phyloP scores from a whole-genome alignment of 768 basidiomycete species.

The Trametes maxima region DNA sequence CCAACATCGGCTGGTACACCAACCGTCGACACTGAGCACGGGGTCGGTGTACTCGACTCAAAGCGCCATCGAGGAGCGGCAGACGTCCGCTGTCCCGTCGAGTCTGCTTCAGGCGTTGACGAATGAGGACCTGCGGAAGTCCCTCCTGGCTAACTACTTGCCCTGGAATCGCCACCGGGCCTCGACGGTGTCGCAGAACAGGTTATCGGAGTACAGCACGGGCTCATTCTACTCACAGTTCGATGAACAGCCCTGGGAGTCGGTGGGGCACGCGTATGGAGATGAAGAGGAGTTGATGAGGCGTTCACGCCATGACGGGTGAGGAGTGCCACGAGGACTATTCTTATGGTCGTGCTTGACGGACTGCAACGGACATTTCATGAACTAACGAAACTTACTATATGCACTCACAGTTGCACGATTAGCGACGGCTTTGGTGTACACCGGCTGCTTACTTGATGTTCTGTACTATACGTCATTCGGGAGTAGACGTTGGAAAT shows the following conservation, averaged over 20 bases:
- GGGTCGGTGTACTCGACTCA: slow-evolving; percentile 41
- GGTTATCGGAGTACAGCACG: slow-evolving; percentile 35
- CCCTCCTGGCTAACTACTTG: slow-evolving; percentile 27
- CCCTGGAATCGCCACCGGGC: slow-evolving; percentile 21
- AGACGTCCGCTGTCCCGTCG: slow-evolving; percentile 31
- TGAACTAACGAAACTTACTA: slow-evolving; percentile 14
- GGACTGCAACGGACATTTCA: slow-evolving; percentile 21
- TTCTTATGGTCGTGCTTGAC: slow-evolving; percentile 6
- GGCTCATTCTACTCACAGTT: slow-evolving; percentile 31
- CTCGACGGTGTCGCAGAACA: slow-evolving; percentile 25
- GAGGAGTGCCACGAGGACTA: slow-evolving; percentile 9
- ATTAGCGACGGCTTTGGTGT: slow-evolving; percentile 9
- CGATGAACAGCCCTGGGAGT: slow-evolving; percentile 21
- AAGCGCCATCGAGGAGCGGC: slow-evolving; percentile 39
- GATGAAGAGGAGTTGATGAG: slow-evolving; percentile 27
- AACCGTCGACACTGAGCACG: slow-evolving; percentile 38
- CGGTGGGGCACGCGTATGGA: slow-evolving; percentile 32
- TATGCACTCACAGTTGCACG: slow-evolving; percentile 14
- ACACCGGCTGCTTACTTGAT: slow-evolving; percentile 1
- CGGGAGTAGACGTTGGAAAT: background rate
- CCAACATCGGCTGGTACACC: slow-evolving; percentile 20
- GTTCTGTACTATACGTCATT: slow-evolving; percentile 7
- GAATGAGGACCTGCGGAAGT: slow-evolving; percentile 28
- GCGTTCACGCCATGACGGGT: background rate
- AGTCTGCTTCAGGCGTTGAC: slow-evolving; percentile 42